These are phyloP conservation scores for Priceomyces castillae DNA, from an alignment of 805 yeast genomes.

Conservation along the genomic window DNA sequence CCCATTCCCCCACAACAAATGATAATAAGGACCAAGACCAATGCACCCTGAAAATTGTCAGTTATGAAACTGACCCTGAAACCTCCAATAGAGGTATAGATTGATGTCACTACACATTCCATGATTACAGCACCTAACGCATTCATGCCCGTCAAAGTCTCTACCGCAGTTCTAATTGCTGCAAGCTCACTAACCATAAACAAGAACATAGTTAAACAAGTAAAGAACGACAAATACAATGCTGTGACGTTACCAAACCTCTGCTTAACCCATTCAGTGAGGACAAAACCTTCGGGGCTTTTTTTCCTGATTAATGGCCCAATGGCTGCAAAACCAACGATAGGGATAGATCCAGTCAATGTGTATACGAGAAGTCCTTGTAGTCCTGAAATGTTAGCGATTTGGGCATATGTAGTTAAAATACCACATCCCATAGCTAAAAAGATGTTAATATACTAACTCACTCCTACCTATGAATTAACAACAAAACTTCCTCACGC, in stretches of 20 bases:
- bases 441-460: conserved; percentile 4
- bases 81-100: conserved; percentile 87
- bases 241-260: conserved; percentile 75
- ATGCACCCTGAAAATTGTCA: conserved; percentile 78
- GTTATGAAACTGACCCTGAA: conserved; percentile 85
- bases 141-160: conserved; percentile 71
- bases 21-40: conserved; percentile 63
- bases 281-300: conserved; percentile 87
- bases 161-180: conserved; percentile 74
- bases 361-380: conserved; percentile 86
- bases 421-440: conserved; percentile 87
- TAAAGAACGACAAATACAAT: conserved; percentile 73
- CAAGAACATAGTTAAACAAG: conserved; percentile 79
- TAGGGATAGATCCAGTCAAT: conserved; percentile 76
- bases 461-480: conserved; percentile 4
- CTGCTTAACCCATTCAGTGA: conserved; percentile 91
- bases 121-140: conserved; percentile 81
- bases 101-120: conserved; percentile 82
- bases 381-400: conserved; percentile 81
- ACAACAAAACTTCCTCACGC: conserved; percentile 41
- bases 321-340: conserved; percentile 73
- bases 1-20: conserved; percentile 81
- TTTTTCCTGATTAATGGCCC: conserved; percentile 77
- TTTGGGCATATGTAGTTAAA: conserved; percentile 78
- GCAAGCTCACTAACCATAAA: conserved; percentile 87